Conservation (phyloP, 1,284 basidiomycete genomes). For the Testicularia cyperi region DNA sequence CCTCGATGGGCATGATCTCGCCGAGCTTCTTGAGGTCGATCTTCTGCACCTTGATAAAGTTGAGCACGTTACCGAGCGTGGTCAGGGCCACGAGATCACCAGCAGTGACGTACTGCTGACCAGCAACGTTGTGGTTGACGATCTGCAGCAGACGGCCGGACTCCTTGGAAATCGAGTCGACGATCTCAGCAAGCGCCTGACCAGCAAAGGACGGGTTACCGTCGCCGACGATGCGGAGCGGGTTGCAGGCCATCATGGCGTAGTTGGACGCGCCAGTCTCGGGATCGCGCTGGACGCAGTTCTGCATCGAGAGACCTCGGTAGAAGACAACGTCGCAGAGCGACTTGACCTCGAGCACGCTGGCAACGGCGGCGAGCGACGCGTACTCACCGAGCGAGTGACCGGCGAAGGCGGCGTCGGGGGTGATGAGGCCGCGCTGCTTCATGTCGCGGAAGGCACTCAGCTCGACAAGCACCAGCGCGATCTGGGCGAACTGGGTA, state of each 20-base stretch:
- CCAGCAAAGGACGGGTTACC: conserved; percentile 71
- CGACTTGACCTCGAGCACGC: conserved; percentile 90
- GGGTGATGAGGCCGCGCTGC: conserved; percentile 87
- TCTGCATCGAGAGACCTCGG: conserved; percentile 91
- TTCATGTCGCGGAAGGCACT: conserved; percentile 98
- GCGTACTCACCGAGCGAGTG: conserved; percentile 99
- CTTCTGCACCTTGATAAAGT: conserved; percentile 94
- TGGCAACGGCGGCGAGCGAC: conserved; percentile 92
- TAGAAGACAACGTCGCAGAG: conserved; percentile 98
- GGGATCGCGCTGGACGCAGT: conserved; percentile 41
- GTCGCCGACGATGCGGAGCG: conserved; percentile 74
- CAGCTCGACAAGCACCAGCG: conserved; percentile 89
- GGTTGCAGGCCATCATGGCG: conserved; percentile 98
- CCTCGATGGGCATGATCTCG: conserved; percentile 77
- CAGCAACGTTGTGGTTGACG: conserved; percentile 82
- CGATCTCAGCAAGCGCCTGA: conserved; percentile 82
- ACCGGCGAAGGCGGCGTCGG: conserved; percentile 88
- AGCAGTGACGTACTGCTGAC: conserved; percentile 77
- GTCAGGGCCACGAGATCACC: conserved; percentile 91
- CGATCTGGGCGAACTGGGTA: conserved; percentile 97
- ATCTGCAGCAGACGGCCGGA: conserved; percentile 86
- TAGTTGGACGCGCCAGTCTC: conserved; percentile 64
- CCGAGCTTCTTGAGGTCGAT: conserved; percentile 89
- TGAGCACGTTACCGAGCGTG: conserved; percentile 91
- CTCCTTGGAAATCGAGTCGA: conserved; percentile 67